phyloP scores from a whole-genome alignment of 2,329 filamentous ascomycete genomes.

The Phialocephala sp. region DNA sequence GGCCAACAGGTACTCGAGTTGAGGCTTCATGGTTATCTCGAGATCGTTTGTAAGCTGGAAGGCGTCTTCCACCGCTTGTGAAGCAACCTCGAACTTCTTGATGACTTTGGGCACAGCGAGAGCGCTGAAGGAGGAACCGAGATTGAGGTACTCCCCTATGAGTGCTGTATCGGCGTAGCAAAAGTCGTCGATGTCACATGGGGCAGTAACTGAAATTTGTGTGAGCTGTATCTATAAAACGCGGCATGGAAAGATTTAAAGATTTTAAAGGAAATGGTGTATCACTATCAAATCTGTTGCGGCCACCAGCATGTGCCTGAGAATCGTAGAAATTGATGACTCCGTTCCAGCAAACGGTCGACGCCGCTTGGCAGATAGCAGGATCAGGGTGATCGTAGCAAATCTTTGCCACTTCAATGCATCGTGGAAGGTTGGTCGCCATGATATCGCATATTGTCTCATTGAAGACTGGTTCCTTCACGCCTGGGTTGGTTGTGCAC shows the following conservation, averaged over 20 bases:
- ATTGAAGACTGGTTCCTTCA: slow-evolving; percentile 50
- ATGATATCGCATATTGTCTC: slow-evolving; percentile 53
- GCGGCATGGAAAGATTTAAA: neutral
- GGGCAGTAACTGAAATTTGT: slow-evolving; percentile 41
- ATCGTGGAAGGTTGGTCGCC: slow-evolving; percentile 51
- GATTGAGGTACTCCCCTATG: slow-evolving; percentile 33
- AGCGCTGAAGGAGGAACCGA: slow-evolving; percentile 49
- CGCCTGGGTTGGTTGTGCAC: slow-evolving; percentile 52
- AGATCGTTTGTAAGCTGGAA: slow-evolving; percentile 60
- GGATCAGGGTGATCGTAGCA: slow-evolving; percentile 50
- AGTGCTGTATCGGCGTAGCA: slow-evolving; percentile 44
- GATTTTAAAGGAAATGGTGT: neutral
- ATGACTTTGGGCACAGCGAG: slow-evolving; percentile 59
- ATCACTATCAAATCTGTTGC: slow-evolving; percentile 51
- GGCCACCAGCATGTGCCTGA: slow-evolving; percentile 47
- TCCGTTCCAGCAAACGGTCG: slow-evolving; percentile 46
- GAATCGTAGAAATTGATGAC: slow-evolving; percentile 49
- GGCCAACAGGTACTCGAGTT: slow-evolving; percentile 64
- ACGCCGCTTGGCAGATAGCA: slow-evolving; percentile 48
- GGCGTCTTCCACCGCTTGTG: slow-evolving; percentile 49
- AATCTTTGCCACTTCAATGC: slow-evolving; percentile 48
- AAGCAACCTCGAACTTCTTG: slow-evolving; percentile 57
- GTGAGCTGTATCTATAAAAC: neutral
- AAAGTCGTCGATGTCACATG: slow-evolving; percentile 46
- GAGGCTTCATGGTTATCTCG: slow-evolving; percentile 62